phyloP scores from a whole-genome alignment of 371 early-diverging fungal genomes.

The Apophysomyces variabilis region DNA sequence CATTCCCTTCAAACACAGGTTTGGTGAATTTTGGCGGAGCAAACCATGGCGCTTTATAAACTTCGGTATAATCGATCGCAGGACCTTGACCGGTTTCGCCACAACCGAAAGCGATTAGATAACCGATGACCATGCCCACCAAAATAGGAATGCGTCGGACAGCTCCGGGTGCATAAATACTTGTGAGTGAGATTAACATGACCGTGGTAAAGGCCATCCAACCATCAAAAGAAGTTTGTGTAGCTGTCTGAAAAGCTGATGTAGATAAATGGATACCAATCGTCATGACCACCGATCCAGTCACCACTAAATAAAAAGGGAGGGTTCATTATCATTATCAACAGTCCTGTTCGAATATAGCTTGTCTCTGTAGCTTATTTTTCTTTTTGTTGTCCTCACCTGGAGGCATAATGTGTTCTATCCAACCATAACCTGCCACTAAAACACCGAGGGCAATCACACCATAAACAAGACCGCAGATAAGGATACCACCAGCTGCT shows the following conservation, averaged over 20 bases:
- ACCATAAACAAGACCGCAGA: constrained; percentile 53
- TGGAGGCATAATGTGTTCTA: constrained; percentile 63
- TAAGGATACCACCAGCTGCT: constrained; percentile 60
- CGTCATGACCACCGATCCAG: constrained; percentile 61
- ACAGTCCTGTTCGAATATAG: too few species aligned
- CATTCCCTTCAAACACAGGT: constrained; percentile 48
- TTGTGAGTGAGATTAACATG: constrained; percentile 48
- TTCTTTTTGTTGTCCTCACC: constrained; percentile 29
- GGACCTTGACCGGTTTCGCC: constrained; percentile 47
- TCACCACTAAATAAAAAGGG: constrained; percentile 41
- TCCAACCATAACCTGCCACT: constrained; percentile 54
- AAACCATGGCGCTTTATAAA: constrained; percentile 41
- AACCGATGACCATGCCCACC: constrained; percentile 54
- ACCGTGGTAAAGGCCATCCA: constrained; percentile 62
- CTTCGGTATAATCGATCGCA: constrained; percentile 51
- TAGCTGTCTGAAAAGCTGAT: constrained; percentile 54
- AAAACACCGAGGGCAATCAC: constrained; percentile 49
- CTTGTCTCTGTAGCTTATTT: background rate
- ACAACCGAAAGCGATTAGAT: constrained; percentile 49
- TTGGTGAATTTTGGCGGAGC: constrained; percentile 41
- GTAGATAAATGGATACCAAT: constrained; percentile 60
- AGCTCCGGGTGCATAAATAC: constrained; percentile 53
- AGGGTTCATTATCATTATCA: too few species aligned
- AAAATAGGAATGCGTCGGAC: constrained; percentile 53
- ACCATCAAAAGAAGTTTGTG: constrained; percentile 51